phyloP scores from a whole-genome alignment of 352 stramenopile genomes.

The Globisporangium paroecandrum region DNA sequence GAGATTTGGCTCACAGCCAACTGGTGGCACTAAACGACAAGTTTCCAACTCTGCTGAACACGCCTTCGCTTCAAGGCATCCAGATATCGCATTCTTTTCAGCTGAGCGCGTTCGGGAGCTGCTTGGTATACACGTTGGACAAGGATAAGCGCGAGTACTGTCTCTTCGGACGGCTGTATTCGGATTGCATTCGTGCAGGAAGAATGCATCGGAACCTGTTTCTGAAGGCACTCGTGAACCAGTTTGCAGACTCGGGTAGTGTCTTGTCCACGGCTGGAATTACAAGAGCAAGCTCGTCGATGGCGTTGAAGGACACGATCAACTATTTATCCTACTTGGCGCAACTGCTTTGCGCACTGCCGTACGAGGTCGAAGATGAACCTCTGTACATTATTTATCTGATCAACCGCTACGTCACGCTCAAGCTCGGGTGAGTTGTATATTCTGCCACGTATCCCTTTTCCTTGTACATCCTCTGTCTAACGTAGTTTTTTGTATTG shows the following conservation, averaged over 20 bases:
- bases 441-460: background rate
- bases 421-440: conserved; percentile 70
- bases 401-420: conserved; percentile 78
- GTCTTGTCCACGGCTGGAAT: conserved; percentile 29
- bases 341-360: conserved; percentile 61
- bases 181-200: conserved; percentile 43
- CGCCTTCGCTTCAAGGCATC: conserved; percentile 60
- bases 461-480: background rate
- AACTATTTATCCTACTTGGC: conserved; percentile 79
- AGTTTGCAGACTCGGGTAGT: conserved; percentile 59
- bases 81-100: conserved; percentile 67
- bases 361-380: conserved; percentile 81
- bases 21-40: conserved; percentile 60
- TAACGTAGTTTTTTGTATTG: background rate
- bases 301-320: conserved; percentile 23
- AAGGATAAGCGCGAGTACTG: conserved; percentile 74
- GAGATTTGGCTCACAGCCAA: conserved; percentile 64
- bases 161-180: conserved; percentile 71
- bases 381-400: conserved; percentile 85
- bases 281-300: background rate
- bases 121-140: conserved; percentile 47
- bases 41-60: conserved; percentile 48
- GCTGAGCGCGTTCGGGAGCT: conserved; percentile 44
- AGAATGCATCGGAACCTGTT: conserved; percentile 54
- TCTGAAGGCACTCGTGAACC: conserved; percentile 60